phyloP scores from a whole-genome alignment of 108 stramenopile genomes.

The Cyclostephanos invisitatus region DNA sequence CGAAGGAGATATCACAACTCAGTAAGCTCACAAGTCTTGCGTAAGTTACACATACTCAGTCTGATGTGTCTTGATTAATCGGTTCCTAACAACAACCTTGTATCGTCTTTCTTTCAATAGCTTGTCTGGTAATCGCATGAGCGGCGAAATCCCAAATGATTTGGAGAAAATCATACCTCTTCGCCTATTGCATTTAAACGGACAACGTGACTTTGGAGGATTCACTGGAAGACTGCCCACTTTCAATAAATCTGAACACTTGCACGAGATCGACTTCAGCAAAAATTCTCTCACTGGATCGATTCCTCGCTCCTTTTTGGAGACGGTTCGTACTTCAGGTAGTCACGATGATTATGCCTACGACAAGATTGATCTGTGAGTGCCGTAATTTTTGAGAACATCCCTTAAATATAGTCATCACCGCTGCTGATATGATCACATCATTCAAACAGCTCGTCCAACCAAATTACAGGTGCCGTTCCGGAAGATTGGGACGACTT shows the following conservation, averaged over 20 bases:
- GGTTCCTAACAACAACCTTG: background rate
- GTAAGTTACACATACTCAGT: slow-evolving; percentile 4
- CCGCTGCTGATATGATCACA: background rate
- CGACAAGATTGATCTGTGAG: slow-evolving; percentile 39
- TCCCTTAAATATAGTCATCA: background rate
- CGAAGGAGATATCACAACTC: slow-evolving; percentile 35
- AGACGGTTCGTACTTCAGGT: slow-evolving; percentile 29
- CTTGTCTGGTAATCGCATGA: slow-evolving; percentile 62
- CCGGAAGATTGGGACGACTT: slow-evolving; percentile 44
- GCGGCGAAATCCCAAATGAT: slow-evolving; percentile 63
- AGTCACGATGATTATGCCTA: slow-evolving; percentile 41
- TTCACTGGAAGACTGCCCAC: slow-evolving; percentile 60
- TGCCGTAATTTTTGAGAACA: background rate
- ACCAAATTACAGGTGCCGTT: slow-evolving; percentile 44
- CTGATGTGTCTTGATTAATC: background rate
- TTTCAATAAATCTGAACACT: slow-evolving; percentile 48
- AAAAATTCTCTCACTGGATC: slow-evolving; percentile 66
- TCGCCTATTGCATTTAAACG: slow-evolving; percentile 37
- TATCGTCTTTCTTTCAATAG: background rate
- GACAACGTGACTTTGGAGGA: slow-evolving; percentile 58
- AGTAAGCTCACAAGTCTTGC: slow-evolving; percentile 39
- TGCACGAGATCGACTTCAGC: slow-evolving; percentile 64
- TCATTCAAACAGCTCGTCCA: slow-evolving; percentile 27
- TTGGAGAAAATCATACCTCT: slow-evolving; percentile 58
- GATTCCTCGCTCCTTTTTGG: slow-evolving; percentile 59